Base-by-base conservation (phyloP, 768 basidiomycete species). In the Termitomyces sp. region DNA sequence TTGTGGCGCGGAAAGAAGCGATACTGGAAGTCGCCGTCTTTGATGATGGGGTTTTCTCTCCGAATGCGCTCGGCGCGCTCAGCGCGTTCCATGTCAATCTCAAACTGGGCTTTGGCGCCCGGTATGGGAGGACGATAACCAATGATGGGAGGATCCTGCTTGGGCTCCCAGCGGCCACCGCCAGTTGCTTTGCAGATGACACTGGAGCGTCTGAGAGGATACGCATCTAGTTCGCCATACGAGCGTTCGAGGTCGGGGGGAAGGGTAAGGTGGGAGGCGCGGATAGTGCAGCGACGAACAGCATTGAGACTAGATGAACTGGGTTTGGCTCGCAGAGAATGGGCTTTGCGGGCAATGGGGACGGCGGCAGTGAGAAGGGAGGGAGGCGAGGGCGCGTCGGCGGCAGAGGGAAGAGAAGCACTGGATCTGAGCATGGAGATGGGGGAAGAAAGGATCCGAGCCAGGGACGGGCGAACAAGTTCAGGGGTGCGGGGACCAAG, bases 161-260 rank as follows among this genome's bases (percentile, higher is more conserved):
- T 86, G 34, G 90, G 89, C 61, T 82, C 80, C 89, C 89, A 91
- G 34, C 90, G 82, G 16, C 89, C 89, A 14, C 88, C 88, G 45
- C 90, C 89, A 19, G 82, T 81, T 1, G 85, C 86, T 63, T 91
- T 92, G 73, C 89, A 92, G 14, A 89, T 76, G 48, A 79, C 73
- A 62, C 80, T 82, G 3, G 84, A 80, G 54, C 83, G 81, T 42
- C 79, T 76, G 21, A 91, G 80, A 2, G 89, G 89, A 62, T 91
- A 91, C 1, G 85, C 79, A 50, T 84, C 84, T 28, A 91, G 77
- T 66, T 88, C 87, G 58, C 88, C 88, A 55, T 81, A 83, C 1
- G 82, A 82, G 54, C 75, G 78, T 56, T 78, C 76, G 2, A 75
- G 63, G 42, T 68, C 76, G 52, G 65, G 71, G 28, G 74, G 76